Conservation (phyloP, 768 basidiomycete genomes). For the Leccinum incarnatum region DNA sequence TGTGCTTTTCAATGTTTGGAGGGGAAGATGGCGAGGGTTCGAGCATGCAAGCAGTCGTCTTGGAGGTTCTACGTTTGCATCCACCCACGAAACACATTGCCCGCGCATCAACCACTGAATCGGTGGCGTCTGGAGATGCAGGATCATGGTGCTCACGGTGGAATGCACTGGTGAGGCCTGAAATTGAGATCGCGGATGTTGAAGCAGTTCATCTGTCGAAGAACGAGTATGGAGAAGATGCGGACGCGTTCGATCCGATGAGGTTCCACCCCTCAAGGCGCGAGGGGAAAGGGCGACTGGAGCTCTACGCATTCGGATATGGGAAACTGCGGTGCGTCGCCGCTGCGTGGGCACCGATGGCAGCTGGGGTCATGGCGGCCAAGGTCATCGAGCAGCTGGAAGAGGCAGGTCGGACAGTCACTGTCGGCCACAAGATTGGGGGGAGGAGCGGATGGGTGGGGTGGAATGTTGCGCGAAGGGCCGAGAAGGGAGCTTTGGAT, state of each 20-base stretch:
- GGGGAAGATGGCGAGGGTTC: constrained; percentile 7
- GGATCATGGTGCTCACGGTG: not conserved
- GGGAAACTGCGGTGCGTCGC: constrained; percentile 41
- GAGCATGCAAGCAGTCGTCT: constrained; percentile 25
- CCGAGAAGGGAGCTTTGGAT: not conserved
- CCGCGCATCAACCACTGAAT: constrained; percentile 4
- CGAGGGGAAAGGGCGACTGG: constrained; percentile 16
- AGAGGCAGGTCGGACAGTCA: constrained; percentile 20
- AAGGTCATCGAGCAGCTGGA: constrained; percentile 38
- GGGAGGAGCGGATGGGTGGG: constrained; percentile 50
- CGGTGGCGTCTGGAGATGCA: not conserved
- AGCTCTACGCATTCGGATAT: constrained; percentile 45
- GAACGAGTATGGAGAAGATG: constrained; percentile 25
- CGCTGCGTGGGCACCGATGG: constrained; percentile 53
- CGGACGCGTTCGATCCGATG: constrained; percentile 46
- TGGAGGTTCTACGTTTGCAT: constrained; percentile 30
- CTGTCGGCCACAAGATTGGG: constrained; percentile 28
- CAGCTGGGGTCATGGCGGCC: constrained; percentile 47
- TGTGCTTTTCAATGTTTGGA: constrained; percentile 14
- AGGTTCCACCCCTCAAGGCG: constrained; percentile 33
- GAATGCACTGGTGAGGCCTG: constrained; percentile 5
- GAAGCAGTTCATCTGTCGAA: constrained; percentile 18
- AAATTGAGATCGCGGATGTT: constrained; percentile 25
- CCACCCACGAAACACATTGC: constrained; percentile 26
- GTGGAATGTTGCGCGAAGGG: constrained; percentile 27